A percentile compares a stretch with the other conserved stretches of the same genome.
Evolutionary conservation across 2,329 filamentous ascomycete genomes (phyloP).

Genomic region (Clonostachys chloroleuca): DNA sequence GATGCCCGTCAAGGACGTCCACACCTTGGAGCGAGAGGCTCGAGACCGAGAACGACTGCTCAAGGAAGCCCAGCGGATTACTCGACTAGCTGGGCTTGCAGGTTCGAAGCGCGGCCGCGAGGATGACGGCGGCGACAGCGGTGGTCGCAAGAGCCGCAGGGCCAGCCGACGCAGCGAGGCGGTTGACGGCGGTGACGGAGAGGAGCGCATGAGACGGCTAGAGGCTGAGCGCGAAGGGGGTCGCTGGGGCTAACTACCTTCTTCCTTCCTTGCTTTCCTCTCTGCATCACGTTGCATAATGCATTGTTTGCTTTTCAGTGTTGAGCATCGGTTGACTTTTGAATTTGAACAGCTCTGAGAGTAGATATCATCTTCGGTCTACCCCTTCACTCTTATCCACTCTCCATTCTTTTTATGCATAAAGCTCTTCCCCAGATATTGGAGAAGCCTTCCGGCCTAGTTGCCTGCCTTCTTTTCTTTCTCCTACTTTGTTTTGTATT

Average conservation of each 20-base stretch:
- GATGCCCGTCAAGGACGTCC: conserved; percentile 44
- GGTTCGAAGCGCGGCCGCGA: conserved; percentile 43
- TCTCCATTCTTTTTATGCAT: no score
- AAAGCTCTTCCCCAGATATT: no score
- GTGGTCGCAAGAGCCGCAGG: conserved; percentile 28
- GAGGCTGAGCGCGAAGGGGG: conserved; percentile 56
- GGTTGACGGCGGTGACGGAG: conserved; percentile 39
- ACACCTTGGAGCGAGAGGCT: conserved; percentile 66
- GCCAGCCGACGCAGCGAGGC: conserved; percentile 45
- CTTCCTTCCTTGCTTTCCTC: background rate
- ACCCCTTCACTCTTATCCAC: no score
- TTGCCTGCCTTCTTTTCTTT: no score
- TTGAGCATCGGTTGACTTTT: no score
- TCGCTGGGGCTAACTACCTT: conserved; percentile 34
- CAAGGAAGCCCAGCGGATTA: conserved; percentile 64
- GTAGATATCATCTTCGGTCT: no score
- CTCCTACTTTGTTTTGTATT: no score
- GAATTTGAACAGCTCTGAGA: no score
- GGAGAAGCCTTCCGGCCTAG: no score
- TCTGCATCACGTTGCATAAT: no score
- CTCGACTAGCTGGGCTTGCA: conserved; percentile 41
- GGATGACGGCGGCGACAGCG: conserved; percentile 36
- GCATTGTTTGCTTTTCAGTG: no score
- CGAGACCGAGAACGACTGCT: conserved; percentile 61
- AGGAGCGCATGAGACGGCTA: conserved; percentile 48